Evolutionary conservation across 2,329 filamentous ascomycete species (phyloP).

Genomic region (Cytospora mali): DNA sequence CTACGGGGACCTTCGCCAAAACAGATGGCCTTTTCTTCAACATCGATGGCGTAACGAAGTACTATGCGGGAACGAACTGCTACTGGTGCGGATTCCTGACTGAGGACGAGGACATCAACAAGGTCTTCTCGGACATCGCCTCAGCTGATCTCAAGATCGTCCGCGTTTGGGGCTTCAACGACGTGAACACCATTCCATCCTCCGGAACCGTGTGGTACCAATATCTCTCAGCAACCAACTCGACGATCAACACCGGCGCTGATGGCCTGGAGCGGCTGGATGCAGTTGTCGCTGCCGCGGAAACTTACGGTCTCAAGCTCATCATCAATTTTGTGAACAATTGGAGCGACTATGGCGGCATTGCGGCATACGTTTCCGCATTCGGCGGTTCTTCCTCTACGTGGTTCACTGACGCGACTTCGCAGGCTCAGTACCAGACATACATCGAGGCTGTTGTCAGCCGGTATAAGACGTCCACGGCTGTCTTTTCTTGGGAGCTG

Average conservation of each 20-base stretch:
- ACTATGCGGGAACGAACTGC: conserved; percentile 55
- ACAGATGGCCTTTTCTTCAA: conserved; percentile 39
- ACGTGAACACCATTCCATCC: conserved; percentile 47
- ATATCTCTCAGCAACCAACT: conserved; percentile 49
- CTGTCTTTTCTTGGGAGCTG: conserved; percentile 59
- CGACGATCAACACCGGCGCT: conserved; percentile 62
- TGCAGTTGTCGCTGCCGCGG: conserved; percentile 62
- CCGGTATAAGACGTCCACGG: conserved; percentile 50
- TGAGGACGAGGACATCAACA: conserved; percentile 47
- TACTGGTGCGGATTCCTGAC: conserved; percentile 57
- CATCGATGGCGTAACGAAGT: conserved; percentile 46
- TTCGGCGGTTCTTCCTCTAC: conserved; percentile 56
- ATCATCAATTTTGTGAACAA: conserved; percentile 70
- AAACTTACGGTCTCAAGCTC: conserved; percentile 61
- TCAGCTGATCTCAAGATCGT: conserved; percentile 50
- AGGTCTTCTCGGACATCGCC: conserved; percentile 42
- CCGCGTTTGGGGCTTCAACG: conserved; percentile 65
- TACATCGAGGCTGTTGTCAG: conserved; percentile 54
- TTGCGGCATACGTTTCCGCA: conserved; percentile 59
- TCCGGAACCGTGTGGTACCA: conserved; percentile 52
- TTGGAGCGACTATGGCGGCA: conserved; percentile 69
- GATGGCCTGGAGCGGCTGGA: conserved; percentile 67
- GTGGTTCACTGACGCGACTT: conserved; percentile 59
- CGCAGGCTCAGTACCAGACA: conserved; percentile 57
- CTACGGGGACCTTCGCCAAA: conserved; percentile 31